Evolutionary conservation across 345 rosid species (phyloP), one percentile per base, ranked within the genome.

Genomic region (Mercurialis annua): DNA sequence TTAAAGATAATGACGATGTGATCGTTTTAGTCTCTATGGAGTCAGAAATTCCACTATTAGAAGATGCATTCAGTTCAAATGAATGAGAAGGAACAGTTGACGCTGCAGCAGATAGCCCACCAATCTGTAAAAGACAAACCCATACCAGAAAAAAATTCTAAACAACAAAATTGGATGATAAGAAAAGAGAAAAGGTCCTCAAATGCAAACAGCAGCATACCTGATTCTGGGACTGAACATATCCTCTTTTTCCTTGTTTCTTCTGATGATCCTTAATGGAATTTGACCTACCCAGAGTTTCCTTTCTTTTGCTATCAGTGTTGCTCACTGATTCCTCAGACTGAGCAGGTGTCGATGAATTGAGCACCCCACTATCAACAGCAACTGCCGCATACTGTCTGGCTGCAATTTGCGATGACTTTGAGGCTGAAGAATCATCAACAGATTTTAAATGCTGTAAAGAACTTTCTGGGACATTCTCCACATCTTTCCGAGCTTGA

Each of bases 181-280:
- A 1, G 15, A 18, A 38, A 65, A 29, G 10, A 56, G 17, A 29
- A 12, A n/a, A 49, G 46, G 3, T 24, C 30, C 42, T 67, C 24
- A 16, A 31, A 57, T 51, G 52, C 24, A 44, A 6, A 67, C 24
- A 62, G 17, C 6, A 51, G 24, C 51, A 36, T 78, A 85, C 98
- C 92, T 87, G 82, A 68, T n/a, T n/a, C n/a, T 73, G 77, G 31
- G 64, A 74, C 55, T 71, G 83, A 40, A 63, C 31, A 65, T 67
- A 63, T 59, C 78, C 86, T 72, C 75, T 85, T 69, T 76, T 81
- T 56, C 71, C 73, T 33, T 49, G 42, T 71, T 75, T 77, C 75
- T 77, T 81, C 69, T 81, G 87, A 63, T 68, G 63, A 70, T 88
- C 84, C 72, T 86, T 82, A 4, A 76, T 78, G 65, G 89, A 81